Conservation (phyloP, 1,284 basidiomycete species). For the Apiotrichum montevideense region DNA sequence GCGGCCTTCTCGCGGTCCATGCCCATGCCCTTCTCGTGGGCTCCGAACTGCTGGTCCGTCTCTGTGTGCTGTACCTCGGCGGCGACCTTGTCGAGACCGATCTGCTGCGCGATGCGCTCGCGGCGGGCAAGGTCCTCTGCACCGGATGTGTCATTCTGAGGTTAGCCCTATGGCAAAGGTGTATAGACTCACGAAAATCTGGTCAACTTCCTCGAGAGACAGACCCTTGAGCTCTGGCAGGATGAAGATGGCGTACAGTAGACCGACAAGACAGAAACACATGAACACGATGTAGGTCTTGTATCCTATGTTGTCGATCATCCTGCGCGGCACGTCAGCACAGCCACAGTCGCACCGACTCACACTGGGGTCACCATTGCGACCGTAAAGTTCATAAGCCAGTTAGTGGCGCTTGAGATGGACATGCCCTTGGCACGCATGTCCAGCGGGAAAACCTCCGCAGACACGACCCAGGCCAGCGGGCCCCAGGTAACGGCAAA, state of each 20-base stretch:
- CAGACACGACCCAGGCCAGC: conserved; percentile 22
- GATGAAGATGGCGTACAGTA: conserved; percentile 12
- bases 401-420: conserved; percentile 15
- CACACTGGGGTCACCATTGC: conserved; percentile 14
- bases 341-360: too few species aligned
- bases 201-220: conserved; percentile 80
- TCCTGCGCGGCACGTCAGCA: background rate
- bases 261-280: conserved; percentile 12
- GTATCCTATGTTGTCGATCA: conserved; percentile 15
- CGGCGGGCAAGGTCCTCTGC: conserved; percentile 2
- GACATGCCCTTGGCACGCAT: conserved; percentile 15
- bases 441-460: conserved; percentile 21
- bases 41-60: too few species aligned
- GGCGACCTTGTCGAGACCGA: background rate
- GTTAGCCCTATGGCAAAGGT: too few species aligned
- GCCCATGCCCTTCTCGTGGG: too few species aligned
- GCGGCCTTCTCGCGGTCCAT: too few species aligned
- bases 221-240: conserved; percentile 10
- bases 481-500: conserved; percentile 25
- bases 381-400: conserved; percentile 23
- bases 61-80: background rate
- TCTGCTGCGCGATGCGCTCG: background rate
- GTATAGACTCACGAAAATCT: conserved; percentile 54
- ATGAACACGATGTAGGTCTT: conserved; percentile 23
- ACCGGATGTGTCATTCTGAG: background rate